Evolutionary conservation across 352 stramenopile species (phyloP).

Genomic region (Globisporangium recalcitrans): DNA sequence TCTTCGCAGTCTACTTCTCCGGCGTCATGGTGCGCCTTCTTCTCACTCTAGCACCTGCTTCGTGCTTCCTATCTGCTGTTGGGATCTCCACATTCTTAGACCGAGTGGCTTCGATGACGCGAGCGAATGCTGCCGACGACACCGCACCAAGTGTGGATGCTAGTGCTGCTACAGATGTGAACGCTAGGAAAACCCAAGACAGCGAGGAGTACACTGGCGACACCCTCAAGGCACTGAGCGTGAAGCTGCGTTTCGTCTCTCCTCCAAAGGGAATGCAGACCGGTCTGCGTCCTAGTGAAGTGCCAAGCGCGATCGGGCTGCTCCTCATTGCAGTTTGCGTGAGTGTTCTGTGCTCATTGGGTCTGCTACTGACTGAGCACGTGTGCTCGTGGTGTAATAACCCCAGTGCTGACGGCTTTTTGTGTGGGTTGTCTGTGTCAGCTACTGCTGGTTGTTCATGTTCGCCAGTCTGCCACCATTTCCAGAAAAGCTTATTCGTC

Average conservation of each 20-base stretch:
- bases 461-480: slow-evolving; percentile 53
- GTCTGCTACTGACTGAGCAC: neutral
- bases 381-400: neutral
- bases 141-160: neutral
- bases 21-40: slow-evolving; percentile 92
- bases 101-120: slow-evolving; percentile 25
- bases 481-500: slow-evolving; percentile 76
- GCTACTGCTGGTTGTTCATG: slow-evolving; percentile 66
- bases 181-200: neutral
- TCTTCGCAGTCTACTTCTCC: slow-evolving; percentile 90
- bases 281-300: slow-evolving; percentile 12
- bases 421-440: slow-evolving; percentile 18
- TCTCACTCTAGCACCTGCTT: slow-evolving; percentile 86
- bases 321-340: slow-evolving; percentile 57
- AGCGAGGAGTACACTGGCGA: slow-evolving; percentile 17
- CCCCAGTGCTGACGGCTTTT: neutral
- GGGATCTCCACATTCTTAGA: slow-evolving; percentile 67
- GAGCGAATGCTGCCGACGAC: slow-evolving; percentile 11
- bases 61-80: slow-evolving; percentile 87
- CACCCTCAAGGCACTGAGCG: slow-evolving; percentile 24
- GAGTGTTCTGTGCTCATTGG: slow-evolving; percentile 11
- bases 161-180: neutral
- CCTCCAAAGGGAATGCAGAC: slow-evolving; percentile 11
- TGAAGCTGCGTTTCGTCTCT: slow-evolving; percentile 30
- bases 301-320: slow-evolving; percentile 26